Evolutionary conservation across 148 eudicot species (phyloP).

Genomic region (Rhododendron griersonianum): DNA sequence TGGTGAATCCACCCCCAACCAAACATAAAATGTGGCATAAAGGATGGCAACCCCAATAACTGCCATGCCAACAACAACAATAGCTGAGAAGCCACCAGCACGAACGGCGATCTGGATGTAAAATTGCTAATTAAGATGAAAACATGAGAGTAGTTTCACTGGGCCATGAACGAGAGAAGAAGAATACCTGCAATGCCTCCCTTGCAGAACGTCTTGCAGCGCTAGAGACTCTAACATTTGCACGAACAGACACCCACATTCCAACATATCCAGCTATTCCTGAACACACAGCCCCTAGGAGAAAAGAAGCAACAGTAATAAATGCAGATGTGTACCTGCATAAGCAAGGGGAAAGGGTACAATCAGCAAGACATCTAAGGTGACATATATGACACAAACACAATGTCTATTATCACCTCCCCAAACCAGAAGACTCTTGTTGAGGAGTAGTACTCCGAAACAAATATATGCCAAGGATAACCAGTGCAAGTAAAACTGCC

Average conservation of each 20-base stretch:
- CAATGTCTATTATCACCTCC: constrained; percentile 48
- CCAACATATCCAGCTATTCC: constrained; percentile 99
- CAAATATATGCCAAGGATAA: constrained; percentile 80
- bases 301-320: constrained; percentile 85
- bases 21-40: constrained; percentile 90
- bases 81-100: constrained; percentile 97
- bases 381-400: not conserved
- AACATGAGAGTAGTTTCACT: constrained; percentile 8
- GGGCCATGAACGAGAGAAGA: constrained; percentile 11
- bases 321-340: constrained; percentile 83
- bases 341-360: constrained; percentile 12
- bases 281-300: constrained; percentile 94
- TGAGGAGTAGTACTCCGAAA: constrained; percentile 82
- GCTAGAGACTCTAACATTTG: constrained; percentile 95
- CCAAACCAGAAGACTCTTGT: constrained; percentile 87
- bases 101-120: constrained; percentile 85
- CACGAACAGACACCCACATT: constrained; percentile 99
- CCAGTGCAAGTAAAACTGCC: constrained; percentile 80
- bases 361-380: not conserved
- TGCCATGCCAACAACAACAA: constrained; percentile 97
- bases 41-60: constrained; percentile 88
- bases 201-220: constrained; percentile 99
- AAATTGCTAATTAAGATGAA: constrained; percentile 7
- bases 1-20: constrained; percentile 79
- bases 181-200: constrained; percentile 87